A percentile compares a stretch with the other conserved stretches of the same genome.
These are phyloP conservation scores for Actinomortierella ambigua DNA, from an alignment of 371 early-diverging fungal genomes.

Conservation along the genomic window DNA sequence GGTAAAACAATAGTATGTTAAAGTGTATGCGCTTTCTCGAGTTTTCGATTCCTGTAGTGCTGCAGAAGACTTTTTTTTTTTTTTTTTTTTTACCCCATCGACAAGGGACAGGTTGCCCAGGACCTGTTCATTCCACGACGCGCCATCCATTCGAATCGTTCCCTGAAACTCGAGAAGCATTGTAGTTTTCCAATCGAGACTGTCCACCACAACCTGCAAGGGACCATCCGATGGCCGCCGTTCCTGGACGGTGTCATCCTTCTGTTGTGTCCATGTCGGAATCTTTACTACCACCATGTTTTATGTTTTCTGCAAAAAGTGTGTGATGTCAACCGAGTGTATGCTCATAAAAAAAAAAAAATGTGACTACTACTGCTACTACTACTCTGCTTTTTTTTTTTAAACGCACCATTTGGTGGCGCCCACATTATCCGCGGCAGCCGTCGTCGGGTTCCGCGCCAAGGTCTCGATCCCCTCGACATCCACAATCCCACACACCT, in stretches of 20 bases:
- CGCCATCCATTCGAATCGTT: slow-evolving; percentile 37
- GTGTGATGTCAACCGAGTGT: too few relatives aligned
- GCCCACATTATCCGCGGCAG: slow-evolving; percentile 14
- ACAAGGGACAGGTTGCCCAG: slow-evolving; percentile 42
- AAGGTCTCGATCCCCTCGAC: slow-evolving; percentile 53
- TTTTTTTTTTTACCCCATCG: slow-evolving; percentile 42
- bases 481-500: slow-evolving; percentile 54
- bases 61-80: not conserved
- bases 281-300: too few relatives aligned
- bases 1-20: not conserved
- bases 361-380: too few relatives aligned
- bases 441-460: slow-evolving; percentile 21
- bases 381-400: too few relatives aligned
- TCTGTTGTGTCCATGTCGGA: too few relatives aligned
- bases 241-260: too few relatives aligned
- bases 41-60: not conserved
- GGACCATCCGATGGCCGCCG: too few relatives aligned
- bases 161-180: slow-evolving; percentile 44
- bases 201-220: too few relatives aligned
- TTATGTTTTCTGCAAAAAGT: too few relatives aligned
- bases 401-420: too few relatives aligned
- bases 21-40: not conserved
- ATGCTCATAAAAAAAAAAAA: too few relatives aligned
- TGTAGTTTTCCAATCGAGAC: slow-evolving; percentile 27
- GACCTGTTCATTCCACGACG: slow-evolving; percentile 26